Evolutionary conservation across 2,329 filamentous ascomycete species (phyloP).

Genomic region (Macrophomina phaseolina): DNA sequence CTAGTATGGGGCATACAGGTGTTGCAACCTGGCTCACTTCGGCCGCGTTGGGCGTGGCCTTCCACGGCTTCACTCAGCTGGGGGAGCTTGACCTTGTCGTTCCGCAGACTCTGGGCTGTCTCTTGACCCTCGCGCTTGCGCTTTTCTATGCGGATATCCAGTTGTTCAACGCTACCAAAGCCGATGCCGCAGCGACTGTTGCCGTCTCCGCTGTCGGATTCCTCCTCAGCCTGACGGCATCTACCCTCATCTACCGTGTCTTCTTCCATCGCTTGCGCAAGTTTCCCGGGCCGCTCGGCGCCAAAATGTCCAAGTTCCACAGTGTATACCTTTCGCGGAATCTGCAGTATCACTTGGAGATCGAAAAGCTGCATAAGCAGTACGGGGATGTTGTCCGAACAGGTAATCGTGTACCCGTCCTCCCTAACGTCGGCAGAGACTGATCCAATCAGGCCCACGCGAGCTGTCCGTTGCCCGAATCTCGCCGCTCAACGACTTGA

Average conservation of each 20-base stretch:
- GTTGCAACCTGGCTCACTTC: neutral
- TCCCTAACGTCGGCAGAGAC: neutral
- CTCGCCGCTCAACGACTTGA: neutral
- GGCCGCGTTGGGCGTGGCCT: neutral
- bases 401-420: neutral
- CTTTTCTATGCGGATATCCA: constrained; percentile 1
- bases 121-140: neutral
- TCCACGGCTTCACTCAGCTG: neutral
- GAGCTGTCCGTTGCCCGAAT: constrained; percentile 10
- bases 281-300: constrained; percentile 43
- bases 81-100: neutral
- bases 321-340: constrained; percentile 30
- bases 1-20: neutral
- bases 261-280: constrained; percentile 42
- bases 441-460: constrained; percentile 5
- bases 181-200: neutral
- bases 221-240: neutral
- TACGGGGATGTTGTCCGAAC: constrained; percentile 17
- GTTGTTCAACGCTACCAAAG: neutral
- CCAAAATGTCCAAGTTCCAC: constrained; percentile 41
- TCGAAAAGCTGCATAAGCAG: constrained; percentile 5
- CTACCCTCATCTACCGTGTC: constrained; percentile 35
- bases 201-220: constrained; percentile 15
- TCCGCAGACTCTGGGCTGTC: neutral
- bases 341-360: constrained; percentile 11